Evolutionary conservation across 805 yeast species (phyloP).

Genomic region (Zygoascus tannicola): DNA sequence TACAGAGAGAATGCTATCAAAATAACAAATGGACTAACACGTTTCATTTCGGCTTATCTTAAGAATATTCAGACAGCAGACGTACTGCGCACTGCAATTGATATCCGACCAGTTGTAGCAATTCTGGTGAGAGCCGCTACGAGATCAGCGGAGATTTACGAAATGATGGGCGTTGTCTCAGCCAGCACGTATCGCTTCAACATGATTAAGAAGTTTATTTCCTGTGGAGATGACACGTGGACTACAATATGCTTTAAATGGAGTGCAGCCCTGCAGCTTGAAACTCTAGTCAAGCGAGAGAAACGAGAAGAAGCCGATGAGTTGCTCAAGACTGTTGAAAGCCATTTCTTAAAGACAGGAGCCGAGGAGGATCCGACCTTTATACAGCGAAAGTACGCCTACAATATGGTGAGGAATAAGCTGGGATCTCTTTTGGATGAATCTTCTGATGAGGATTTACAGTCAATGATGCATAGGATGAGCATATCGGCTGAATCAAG

Average conservation of each 20-base stretch:
- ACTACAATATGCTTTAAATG: neutral
- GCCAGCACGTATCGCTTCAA: neutral
- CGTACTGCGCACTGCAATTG: neutral
- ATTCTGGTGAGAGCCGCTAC: neutral
- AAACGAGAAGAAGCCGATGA: neutral
- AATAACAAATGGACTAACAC: conserved; percentile 5
- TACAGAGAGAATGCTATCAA: conserved; percentile 12
- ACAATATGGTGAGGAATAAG: too few species aligned
- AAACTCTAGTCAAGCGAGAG: neutral
- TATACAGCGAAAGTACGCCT: too few species aligned
- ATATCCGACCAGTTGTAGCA: neutral
- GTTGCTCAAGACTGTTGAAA: too few species aligned
- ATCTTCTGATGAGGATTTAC: too few species aligned
- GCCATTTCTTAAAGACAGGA: too few species aligned
- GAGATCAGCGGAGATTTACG: neutral
- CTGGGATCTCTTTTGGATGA: too few species aligned
- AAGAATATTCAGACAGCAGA: neutral
- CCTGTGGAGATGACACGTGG: neutral
- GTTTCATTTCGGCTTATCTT: conserved; percentile 1
- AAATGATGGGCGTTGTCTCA: neutral
- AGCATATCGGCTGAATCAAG: too few species aligned
- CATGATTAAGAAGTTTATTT: neutral
- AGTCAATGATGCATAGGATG: too few species aligned
- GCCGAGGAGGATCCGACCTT: too few species aligned
- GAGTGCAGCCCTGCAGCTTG: neutral